These are phyloP conservation scores for Claviceps sp. DNA, from an alignment of 2,329 filamentous ascomycete species.

Conservation along the genomic window DNA sequence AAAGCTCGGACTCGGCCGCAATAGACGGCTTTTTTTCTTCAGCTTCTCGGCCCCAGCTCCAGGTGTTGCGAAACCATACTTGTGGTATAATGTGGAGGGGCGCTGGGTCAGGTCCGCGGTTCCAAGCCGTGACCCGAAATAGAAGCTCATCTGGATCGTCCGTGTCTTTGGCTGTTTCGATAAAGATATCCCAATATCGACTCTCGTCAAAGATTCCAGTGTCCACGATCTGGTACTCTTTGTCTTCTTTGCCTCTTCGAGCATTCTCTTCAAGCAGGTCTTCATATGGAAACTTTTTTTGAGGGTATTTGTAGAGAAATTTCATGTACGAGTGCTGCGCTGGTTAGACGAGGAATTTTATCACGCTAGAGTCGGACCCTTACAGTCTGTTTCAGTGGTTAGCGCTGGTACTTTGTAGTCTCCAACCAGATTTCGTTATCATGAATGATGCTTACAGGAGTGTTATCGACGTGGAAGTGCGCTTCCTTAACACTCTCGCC, in stretches of 20 bases:
- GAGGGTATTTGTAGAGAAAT: constrained; percentile 93
- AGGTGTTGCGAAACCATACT: constrained; percentile 94
- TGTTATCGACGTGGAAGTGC: constrained; percentile 94
- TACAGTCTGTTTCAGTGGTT: constrained; percentile 30
- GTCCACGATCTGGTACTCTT: constrained; percentile 85
- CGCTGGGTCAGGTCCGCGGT: constrained; percentile 79
- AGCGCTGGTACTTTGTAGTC: constrained; percentile 3
- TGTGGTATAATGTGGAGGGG: constrained; percentile 90
- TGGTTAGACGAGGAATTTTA: constrained; percentile 5
- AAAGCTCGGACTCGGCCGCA: constrained; percentile 47
- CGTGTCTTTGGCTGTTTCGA: constrained; percentile 90
- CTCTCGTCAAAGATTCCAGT: constrained; percentile 80
- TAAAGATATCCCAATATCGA: constrained; percentile 92
- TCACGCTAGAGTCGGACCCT: constrained; percentile 6
- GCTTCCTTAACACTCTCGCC: constrained; percentile 95
- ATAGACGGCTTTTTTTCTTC: constrained; percentile 71
- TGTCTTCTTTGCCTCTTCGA: constrained; percentile 58
- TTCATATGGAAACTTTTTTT: constrained; percentile 82
- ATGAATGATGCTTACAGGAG: constrained; percentile 39
- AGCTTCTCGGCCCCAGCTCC: constrained; percentile 80
- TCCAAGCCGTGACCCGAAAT: constrained; percentile 93
- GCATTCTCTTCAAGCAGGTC: constrained; percentile 77
- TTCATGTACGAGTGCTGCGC: constrained; percentile 94
- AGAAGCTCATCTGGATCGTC: constrained; percentile 82
- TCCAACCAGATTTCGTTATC: neutral